Base-by-base conservation (phyloP, 2,329 filamentous ascomycete genomes). In the Cladosporium sp. region DNA sequence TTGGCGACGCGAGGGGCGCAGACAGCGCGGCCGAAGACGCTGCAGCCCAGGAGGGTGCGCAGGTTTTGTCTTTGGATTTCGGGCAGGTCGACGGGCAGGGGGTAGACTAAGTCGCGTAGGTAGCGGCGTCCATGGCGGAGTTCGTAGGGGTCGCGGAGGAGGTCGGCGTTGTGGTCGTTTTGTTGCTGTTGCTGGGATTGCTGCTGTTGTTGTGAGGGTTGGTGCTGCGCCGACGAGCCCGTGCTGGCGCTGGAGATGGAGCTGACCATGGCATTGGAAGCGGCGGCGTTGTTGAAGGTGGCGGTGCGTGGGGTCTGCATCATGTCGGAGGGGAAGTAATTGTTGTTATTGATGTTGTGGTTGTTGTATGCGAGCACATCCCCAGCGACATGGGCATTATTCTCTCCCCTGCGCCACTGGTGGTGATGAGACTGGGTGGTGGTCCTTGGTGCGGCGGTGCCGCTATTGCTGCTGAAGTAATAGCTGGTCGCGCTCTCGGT, bases 31-130 rank as follows among this genome's bases (percentile, higher is more conserved):
- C 89, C 88, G 60, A 93, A 90, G 29, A 95, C 79, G 62, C 88
- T 83, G 58, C 88, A 85, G 45, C 90, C 76, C 55, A 95, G 78
- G 57, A 95, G 77, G 0, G 91, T 94, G 53, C 88, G 83, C 50
- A 96, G 74, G 41, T 84, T 90, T 69, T 96, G 91, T 51, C 91
- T 82, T 69, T 95, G 89, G 42, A 95, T 79, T 70, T 96, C 91
- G 35, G 84, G 75, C 35, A 95, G 78, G 70, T 96, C 92, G 71
- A 86, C 85, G 33, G 92, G 92, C 2, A 96, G 75, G n/a, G 89
- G 89, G 61, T 97, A 96, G 7, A 81, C 72, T 25, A 87, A 73
- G 62, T 95, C 88, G 63, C 86, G 82, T 56, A 94, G 79, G 69
- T 92, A 96, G 40, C 85, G 85, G 51, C 90, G 85, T 46, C 88